A percentile compares a stretch with the other conserved stretches of the same genome.
These are phyloP conservation scores for Emmonsiellopsis sp. DNA, from an alignment of 2,329 filamentous ascomycete genomes.

Conservation along the genomic window DNA sequence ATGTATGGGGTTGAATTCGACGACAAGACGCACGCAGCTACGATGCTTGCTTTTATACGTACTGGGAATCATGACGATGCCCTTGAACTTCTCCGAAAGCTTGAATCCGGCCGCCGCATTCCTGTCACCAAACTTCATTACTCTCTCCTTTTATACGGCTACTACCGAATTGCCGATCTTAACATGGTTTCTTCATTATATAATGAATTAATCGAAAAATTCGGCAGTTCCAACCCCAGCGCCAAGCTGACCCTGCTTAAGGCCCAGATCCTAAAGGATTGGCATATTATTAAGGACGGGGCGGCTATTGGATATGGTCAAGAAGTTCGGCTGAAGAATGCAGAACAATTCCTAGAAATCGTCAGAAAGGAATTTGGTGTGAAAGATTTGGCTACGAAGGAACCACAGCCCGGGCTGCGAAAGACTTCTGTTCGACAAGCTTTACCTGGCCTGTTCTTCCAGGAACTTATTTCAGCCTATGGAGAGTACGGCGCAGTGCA, in stretches of 20 bases:
- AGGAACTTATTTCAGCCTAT: constrained; percentile 48
- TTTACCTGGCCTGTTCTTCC: constrained; percentile 43
- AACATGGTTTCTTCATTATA: constrained; percentile 44
- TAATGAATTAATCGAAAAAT: constrained; percentile 29
- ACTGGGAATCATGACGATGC: constrained; percentile 47
- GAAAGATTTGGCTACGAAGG: constrained; percentile 35
- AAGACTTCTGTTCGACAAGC: constrained; percentile 30
- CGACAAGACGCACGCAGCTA: constrained; percentile 49
- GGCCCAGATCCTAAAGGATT: constrained; percentile 25
- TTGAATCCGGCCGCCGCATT: constrained; percentile 29
- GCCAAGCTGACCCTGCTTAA: constrained; percentile 28
- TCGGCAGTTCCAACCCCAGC: constrained; percentile 23
- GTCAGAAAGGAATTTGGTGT: constrained; percentile 29
- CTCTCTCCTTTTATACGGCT: constrained; percentile 37
- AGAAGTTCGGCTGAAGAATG: constrained; percentile 18
- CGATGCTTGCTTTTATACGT: constrained; percentile 50
- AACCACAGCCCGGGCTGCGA: constrained; percentile 26
- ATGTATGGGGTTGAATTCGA: constrained; percentile 42
- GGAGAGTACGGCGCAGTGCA: constrained; percentile 36
- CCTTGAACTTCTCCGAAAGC: constrained; percentile 38
- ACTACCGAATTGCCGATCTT: constrained; percentile 40
- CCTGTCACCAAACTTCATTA: constrained; percentile 36
- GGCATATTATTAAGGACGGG: constrained; percentile 14
- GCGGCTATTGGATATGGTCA: constrained; percentile 5
- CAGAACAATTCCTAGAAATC: constrained; percentile 28